Percentiles rank a stretch among this genome's conserved stretches.
These are phyloP conservation scores for Centella asiatica DNA, from an alignment of 129 eudicot genomes.

Conservation along the genomic window DNA sequence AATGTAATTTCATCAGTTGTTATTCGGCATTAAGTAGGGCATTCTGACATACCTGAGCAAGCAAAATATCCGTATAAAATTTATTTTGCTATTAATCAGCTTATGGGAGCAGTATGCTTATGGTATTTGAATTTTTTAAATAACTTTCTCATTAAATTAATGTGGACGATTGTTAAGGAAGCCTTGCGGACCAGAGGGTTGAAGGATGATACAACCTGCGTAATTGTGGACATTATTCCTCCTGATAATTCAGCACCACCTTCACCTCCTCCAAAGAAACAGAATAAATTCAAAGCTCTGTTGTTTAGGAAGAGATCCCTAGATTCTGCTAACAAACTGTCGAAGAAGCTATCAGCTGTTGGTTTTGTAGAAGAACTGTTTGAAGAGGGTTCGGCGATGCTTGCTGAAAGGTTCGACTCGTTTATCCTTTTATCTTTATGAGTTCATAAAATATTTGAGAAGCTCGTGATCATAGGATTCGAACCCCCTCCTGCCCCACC, in stretches of 20 bases:
- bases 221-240: conserved; percentile 89
- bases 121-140: conserved; percentile 1
- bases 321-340: conserved; percentile 39
- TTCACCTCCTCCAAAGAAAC: conserved; percentile 69
- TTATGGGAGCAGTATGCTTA: neutral
- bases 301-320: conserved; percentile 46
- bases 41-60: neutral
- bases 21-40: neutral
- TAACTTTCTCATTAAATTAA: conserved; percentile 14
- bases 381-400: conserved; percentile 97
- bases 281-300: conserved; percentile 49
- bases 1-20: conserved; percentile 8
- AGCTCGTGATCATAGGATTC: neutral
- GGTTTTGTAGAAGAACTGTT: conserved; percentile 80
- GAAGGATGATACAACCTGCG: conserved; percentile 87
- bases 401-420: conserved; percentile 71
- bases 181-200: conserved; percentile 73
- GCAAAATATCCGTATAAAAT: neutral
- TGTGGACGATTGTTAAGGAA: conserved; percentile 39
- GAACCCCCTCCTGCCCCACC: neutral
- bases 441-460: neutral
- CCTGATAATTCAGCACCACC: conserved; percentile 49
- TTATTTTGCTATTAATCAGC: neutral
- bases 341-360: conserved; percentile 68
- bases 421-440: neutral